phyloP scores from a whole-genome alignment of 306 rosid genomes.

The Delonix regia region DNA sequence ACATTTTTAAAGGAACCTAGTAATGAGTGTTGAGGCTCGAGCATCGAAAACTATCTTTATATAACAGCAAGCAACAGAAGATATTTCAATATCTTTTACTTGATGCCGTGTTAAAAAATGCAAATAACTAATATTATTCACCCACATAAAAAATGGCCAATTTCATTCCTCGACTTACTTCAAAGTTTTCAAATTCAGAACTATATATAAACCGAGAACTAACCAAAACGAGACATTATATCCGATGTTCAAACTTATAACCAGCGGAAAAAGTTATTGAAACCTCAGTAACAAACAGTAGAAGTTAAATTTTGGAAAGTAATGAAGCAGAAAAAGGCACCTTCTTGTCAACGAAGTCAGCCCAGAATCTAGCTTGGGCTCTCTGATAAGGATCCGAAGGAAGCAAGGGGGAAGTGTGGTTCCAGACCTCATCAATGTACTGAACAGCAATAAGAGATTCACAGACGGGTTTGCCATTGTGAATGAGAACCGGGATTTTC shows the following conservation, averaged over 20 bases:
- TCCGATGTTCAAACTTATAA: neutral
- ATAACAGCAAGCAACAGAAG: too few species aligned
- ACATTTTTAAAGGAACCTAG: too few species aligned
- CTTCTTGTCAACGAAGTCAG: slow-evolving; percentile 32
- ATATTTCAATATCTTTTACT: too few species aligned
- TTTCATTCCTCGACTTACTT: neutral
- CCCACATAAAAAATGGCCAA: neutral
- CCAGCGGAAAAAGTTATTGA: neutral
- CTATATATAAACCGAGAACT: neutral
- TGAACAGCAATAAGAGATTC: too few species aligned
- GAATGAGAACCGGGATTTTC: slow-evolving; percentile 53
- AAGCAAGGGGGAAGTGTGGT: slow-evolving; percentile 24
- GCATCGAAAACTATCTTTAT: too few species aligned
- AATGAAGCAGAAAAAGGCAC: slow-evolving; percentile 6
- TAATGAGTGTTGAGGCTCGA: too few species aligned
- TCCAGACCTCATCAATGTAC: slow-evolving; percentile 40
- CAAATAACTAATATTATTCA: too few species aligned
- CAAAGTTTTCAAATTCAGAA: neutral
- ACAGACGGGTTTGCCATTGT: slow-evolving; percentile 44
- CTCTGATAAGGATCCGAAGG: slow-evolving; percentile 42
- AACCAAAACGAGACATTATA: neutral
- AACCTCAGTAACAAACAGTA: neutral
- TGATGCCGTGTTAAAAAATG: too few species aligned
- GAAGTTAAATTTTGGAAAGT: neutral
- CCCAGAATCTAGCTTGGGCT: too few species aligned